Evolutionary conservation across 2,329 filamentous ascomycete species (phyloP).

Genomic region (Cytospora piceae): DNA sequence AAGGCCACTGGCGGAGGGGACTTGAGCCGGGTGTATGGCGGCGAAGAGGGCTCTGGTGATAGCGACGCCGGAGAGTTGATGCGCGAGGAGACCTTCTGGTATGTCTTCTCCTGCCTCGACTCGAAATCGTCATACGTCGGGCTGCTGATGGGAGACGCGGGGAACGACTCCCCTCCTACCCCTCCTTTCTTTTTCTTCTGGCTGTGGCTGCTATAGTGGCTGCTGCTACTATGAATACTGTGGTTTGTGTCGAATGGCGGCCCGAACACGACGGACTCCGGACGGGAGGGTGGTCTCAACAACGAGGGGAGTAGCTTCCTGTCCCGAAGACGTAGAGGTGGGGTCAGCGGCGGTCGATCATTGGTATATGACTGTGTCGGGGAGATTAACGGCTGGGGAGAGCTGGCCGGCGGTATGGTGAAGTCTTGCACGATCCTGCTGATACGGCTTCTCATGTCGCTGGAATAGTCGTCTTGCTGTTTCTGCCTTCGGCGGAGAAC

Average conservation of each 20-base stretch:
- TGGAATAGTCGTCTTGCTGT: constrained; percentile 30
- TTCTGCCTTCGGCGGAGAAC: constrained; percentile 42
- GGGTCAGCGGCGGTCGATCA: constrained; percentile 42
- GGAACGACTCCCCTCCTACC: constrained; percentile 36
- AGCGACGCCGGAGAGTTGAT: constrained; percentile 13
- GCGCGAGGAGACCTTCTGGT: constrained; percentile 14
- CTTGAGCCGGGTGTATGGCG: constrained; percentile 22
- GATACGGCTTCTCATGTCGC: constrained; percentile 30
- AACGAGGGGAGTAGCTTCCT: constrained; percentile 48
- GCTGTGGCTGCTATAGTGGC: constrained; percentile 22
- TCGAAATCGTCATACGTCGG: constrained; percentile 43
- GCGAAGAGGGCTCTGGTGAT: constrained; percentile 10
- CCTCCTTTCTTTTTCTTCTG: constrained; percentile 18
- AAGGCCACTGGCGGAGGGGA: constrained; percentile 32
- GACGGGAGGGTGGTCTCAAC: constrained; percentile 32
- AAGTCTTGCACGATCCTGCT: constrained; percentile 32
- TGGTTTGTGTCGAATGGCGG: constrained; percentile 22
- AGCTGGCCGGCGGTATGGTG: constrained; percentile 36
- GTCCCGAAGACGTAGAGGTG: constrained; percentile 53
- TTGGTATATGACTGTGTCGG: constrained; percentile 40
- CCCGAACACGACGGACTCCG: constrained; percentile 29
- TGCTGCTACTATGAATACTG: constrained; percentile 22
- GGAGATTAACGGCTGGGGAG: constrained; percentile 48
- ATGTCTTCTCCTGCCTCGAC: constrained; percentile 39
- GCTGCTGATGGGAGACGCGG: constrained; percentile 44